Evolutionary conservation across 1,284 basidiomycete genomes (phyloP), one percentile per base, ranked within the genome.

Genomic region (Boletus sp.): DNA sequence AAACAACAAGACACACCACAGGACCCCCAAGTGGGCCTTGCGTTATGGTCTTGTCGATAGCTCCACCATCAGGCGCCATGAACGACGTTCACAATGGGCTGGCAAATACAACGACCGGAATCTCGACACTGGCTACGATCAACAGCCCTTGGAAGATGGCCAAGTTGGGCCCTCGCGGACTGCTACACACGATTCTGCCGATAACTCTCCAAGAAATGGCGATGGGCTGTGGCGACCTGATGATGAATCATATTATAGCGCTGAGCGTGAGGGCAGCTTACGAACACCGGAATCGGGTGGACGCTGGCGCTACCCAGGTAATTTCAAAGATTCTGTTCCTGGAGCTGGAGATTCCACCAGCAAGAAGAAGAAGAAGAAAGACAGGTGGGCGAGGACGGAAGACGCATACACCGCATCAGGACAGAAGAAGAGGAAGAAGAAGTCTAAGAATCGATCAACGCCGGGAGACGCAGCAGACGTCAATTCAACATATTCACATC

Each of bases 21-120:
- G 96, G 57, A 97, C 95, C 24, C 96, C 96, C 18, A 94, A 96
- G 71, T 98, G 96, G 96, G 92, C 91, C 0, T 81, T 93, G 73
- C 85, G 88, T 61, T 92, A 92, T 70, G 94, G 94, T 37, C 86
- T 98, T 50, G 85, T 97, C 64, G 84, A 95, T 71, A 87, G 84
- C 31, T 78, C 84, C 24, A 85, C 88, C 65, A 86, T 91, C 67
- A 82, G 85, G 65, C 88, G 92, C 68, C 86, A 88, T 61, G 82
- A 88, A 66, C 84, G 82, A 58, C 89, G 89, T 70, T 91, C 87
- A 49, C 89, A 93, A 67, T 97, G 94, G 94, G 89, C 92, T 6
- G 78, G 77, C 57, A 86, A 91, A 55, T 96, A 93, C 78, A 87
- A 91, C 57, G 94, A 96, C 67, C 86, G 92, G 54, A 80, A 89